Evolutionary conservation across 192 early-diverging fungal genomes (phyloP), one percentile per base, ranked within the genome.

Genomic region (Oehlia diaphana): DNA sequence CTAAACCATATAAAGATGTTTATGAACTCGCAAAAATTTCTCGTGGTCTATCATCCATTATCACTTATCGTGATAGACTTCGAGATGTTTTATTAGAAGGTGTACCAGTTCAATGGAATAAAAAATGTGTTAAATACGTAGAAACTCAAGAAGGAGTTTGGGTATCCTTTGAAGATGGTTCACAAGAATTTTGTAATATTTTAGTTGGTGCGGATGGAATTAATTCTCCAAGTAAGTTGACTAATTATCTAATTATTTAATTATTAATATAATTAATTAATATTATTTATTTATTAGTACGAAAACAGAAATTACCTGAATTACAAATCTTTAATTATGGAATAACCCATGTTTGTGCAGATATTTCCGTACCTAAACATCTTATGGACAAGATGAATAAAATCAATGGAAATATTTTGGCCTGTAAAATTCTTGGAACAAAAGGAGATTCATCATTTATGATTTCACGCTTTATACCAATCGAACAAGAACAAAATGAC

Each of bases 121-220:
- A 73, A 73, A 47, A 73, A 47, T 31, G 23, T 10, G 3, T 73
- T 31, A 10, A 44, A 53, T 73, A 73, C 58, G 50, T 31, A 50
- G 47, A 50, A 73, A 50, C 16, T 50, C 23, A 73, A 50, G 23
- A 73, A 28, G 42, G 72, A 13, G 72, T 73, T 58, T 53, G 72
- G 72, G 42, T 31, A 35, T 73, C 13, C 16, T 73, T 73, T 58
- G 72, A 47, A 9, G 72, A 73, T 31, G 72, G 72, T 16, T 50
- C 72, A 50, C 12, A 23, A 19, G 72, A 73, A 50, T 47, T 73
- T 35, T 39, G 72, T 53, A 44, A 73, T 26, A 16, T 73, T 12
- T 58, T 73, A 49, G 31, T 73, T 28, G 72, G 72, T 35, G 9
- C 72, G 12, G 72, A 73, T 53, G 72, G 72, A 26, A 21, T 73